phyloP scores from a whole-genome alignment of 2,329 filamentous ascomycete genomes.

The Plenodomus lindquistii region DNA sequence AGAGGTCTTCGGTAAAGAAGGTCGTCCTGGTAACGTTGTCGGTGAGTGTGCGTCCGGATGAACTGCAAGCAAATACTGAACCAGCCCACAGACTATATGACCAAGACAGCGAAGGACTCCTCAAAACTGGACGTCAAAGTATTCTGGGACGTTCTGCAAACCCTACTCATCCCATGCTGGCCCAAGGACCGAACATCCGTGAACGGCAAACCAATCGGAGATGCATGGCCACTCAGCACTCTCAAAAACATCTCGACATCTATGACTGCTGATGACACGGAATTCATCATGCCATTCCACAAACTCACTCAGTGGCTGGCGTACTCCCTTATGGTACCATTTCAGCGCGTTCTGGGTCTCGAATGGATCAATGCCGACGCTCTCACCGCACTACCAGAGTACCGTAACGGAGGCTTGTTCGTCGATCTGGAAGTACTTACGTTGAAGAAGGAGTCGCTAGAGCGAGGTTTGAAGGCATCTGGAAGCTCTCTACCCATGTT shows the following conservation, averaged over 20 bases:
- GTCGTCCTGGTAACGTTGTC: conserved; percentile 87
- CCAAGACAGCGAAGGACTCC: conserved; percentile 18
- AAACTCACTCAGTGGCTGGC: conserved; percentile 90
- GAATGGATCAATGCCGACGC: conserved; percentile 80
- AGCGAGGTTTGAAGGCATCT: conserved; percentile 69
- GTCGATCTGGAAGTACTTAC: conserved; percentile 80
- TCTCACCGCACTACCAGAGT: conserved; percentile 86
- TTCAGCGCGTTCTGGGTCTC: conserved; percentile 71
- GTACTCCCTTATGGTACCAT: conserved; percentile 88
- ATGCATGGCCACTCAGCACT: conserved; percentile 85
- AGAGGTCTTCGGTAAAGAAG: conserved; percentile 79
- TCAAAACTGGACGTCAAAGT: conserved; percentile 70
- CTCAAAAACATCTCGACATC: conserved; percentile 68
- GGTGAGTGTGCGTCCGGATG: conserved; percentile 59
- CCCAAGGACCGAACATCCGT: conserved; percentile 81
- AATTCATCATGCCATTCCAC: conserved; percentile 84
- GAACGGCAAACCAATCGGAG: conserved; percentile 80
- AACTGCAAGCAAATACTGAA: not conserved
- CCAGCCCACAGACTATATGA: conserved; percentile 17
- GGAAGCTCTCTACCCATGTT: conserved; percentile 72
- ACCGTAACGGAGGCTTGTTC: conserved; percentile 87
- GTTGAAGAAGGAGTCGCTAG: conserved; percentile 67
- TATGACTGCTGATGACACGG: conserved; percentile 37
- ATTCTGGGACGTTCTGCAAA: conserved; percentile 86
- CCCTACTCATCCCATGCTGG: conserved; percentile 84